Percentiles rank a stretch among this genome's conserved stretches.
Conservation (phyloP, 805 yeast species). For the Metschnikowia similis region DNA sequence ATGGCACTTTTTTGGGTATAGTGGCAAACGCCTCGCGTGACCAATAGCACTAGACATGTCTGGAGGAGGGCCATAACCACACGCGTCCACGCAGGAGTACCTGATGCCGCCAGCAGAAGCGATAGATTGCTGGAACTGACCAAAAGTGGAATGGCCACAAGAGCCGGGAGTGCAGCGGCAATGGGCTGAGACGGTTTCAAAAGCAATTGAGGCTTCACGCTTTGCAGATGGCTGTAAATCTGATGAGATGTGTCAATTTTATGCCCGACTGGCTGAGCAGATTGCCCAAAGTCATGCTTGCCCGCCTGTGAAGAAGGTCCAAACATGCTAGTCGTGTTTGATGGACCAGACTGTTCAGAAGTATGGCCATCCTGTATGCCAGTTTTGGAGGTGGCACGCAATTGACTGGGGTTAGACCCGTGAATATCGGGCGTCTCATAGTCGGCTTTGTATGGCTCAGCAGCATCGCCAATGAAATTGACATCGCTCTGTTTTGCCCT, state of each 20-base stretch:
- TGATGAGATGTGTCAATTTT: too few species aligned
- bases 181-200: conserved; percentile 7
- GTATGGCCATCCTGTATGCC: neutral
- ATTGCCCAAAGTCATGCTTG: neutral
- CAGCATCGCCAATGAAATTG: neutral
- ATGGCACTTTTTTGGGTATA: conserved; percentile 4
- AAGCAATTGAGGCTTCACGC: neutral
- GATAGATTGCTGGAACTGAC: conserved; percentile 24
- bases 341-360: too few species aligned
- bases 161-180: conserved; percentile 29
- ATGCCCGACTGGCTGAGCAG: neutral
- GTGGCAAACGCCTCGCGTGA: conserved; percentile 14
- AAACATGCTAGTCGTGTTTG: too few species aligned
- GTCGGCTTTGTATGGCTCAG: neutral
- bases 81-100: conserved; percentile 5
- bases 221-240: neutral
- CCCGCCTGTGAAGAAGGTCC: too few species aligned
- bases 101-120: conserved; percentile 4
- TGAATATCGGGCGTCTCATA: neutral
- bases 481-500: neutral
- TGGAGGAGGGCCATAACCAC: conserved; percentile 19
- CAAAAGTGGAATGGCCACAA: conserved; percentile 30
- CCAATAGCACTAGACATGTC: conserved; percentile 19
- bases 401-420: neutral
- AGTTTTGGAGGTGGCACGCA: neutral